Evolutionary conservation across 2,329 filamentous ascomycete species (phyloP), one percentile per base, ranked within the genome.

Genomic region (Verticillium dahliae): DNA sequence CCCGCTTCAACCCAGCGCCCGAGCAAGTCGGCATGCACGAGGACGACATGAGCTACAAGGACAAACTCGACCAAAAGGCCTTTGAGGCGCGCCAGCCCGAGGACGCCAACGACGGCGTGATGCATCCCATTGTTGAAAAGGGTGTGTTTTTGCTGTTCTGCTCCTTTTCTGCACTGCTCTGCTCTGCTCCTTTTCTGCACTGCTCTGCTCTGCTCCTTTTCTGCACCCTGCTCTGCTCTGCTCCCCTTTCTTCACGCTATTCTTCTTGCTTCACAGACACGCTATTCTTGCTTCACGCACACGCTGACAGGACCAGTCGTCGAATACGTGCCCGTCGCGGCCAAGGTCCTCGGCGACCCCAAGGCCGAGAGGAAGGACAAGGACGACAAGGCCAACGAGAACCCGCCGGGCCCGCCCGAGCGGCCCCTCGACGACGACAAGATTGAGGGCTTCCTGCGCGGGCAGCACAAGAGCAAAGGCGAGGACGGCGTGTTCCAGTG

Each of bases 391-490:
- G 35, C 61, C 3, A 60, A 63, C 9, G 62, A 64, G 45, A 57
- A 63, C 4, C 58, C 67, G 7, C 37, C 66, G 2, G 77, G 74
- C 3, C 76, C 76, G 14, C 81, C 80, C 2, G 66, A 76, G 11
- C 72, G 80, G 14, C 81, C 80, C 0, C 64, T 72, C 27, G 76
- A 84, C 60, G 81, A 83, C 64, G 60, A 67, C 5, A 76, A 80
- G 66, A 82, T 85, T 58, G 80, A 81, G 63, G 78, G 82, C 34
- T 84, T 84, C 62, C 71, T 85, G 37, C 74, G 79, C 58, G 80
- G 83, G 57, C 81, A 84, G 70, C 80, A 84, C 66, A 70, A 76
- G 45, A 84, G 81, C 69, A 78, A 76, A 63, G 72, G 67, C 35
- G 65, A 71, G 11, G 69, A 73, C 31, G 69, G 68, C 6, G 56